Evolutionary conservation across 2,329 filamentous ascomycete genomes (phyloP), one percentile per base, ranked within the genome.

Genomic region (Byssoonygena ceratinophila): DNA sequence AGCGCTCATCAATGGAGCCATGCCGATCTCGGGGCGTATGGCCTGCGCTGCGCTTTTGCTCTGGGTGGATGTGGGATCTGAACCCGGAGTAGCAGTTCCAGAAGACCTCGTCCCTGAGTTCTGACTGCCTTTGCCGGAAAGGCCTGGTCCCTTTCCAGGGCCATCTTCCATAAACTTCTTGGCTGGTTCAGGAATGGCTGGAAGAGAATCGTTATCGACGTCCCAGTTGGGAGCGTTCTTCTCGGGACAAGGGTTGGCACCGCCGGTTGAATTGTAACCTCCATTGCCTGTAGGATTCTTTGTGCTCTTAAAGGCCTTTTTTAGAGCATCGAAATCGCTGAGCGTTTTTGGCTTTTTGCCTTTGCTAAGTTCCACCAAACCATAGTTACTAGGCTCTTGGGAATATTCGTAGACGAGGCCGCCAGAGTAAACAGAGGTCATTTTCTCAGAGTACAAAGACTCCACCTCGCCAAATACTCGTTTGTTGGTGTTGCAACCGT

Each of bases 341-440:
- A 76, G 71, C 58, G 84, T 78, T 29, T 71, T 72, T 29, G 36
- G 34, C n/a, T n/a, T n/a, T 54, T 85, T 77, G 65, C 69, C 62
- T 57, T 76, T 78, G 44, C 69, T 64, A 63, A 92, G 74, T 54
- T 79, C 71, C 65, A 90, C 88, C 54, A 94, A 83, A 58, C 90
- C 91, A 69, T 82, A 97, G 43, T 83, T 76, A 72, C 83, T 87
- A 56, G 77, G 76, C 70, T 94, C 85, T 64, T 85, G 73, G 8
- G 85, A 83, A 76, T 95, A 98, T 72, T 97, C 90, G 74, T 96
- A 98, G 69, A 96, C 86, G 36, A 98, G 80, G 68, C 92, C 92
- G 63, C 92, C 92, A 37, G 90, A 96, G 79, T 95, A 97, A 63
- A 96, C 89, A 16, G 69, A 61, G 6, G 84, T 89, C 91, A 97